Evolutionary conservation across 2,329 filamentous ascomycete species (phyloP).

Genomic region (Emydomyces testavorans): DNA sequence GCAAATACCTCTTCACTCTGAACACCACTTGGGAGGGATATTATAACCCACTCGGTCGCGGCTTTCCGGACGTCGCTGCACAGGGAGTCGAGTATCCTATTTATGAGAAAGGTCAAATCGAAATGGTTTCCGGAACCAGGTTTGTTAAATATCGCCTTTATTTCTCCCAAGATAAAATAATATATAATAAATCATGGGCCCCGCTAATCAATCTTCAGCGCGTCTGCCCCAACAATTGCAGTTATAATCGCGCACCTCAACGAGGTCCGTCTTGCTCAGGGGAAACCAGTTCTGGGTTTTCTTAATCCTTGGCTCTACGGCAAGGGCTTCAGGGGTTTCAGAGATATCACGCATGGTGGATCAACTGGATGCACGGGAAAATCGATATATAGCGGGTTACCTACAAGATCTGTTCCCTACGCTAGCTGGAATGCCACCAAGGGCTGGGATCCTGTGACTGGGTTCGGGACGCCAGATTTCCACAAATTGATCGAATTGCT

Average conservation of each 20-base stretch:
- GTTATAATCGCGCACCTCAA: constrained; percentile 55
- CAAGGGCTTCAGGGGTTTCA: constrained; percentile 35
- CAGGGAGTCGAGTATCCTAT: constrained; percentile 39
- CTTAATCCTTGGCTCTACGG: constrained; percentile 52
- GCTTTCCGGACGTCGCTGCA: constrained; percentile 51
- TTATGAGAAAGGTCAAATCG: constrained; percentile 28
- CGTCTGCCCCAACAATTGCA: constrained; percentile 52
- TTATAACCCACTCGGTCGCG: constrained; percentile 45
- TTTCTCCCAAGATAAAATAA: no score
- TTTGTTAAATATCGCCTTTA: no score
- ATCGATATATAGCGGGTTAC: constrained; percentile 11
- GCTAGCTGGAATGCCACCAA: constrained; percentile 42
- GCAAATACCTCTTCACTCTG: constrained; percentile 33
- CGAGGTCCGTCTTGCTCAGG: constrained; percentile 46
- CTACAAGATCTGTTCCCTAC: constrained; percentile 26
- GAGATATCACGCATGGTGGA: constrained; percentile 39
- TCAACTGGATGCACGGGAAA: neutral
- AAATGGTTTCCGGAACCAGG: constrained; percentile 38
- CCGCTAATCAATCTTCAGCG: constrained; percentile 24
- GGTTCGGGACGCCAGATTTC: constrained; percentile 29
- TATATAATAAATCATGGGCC: no score
- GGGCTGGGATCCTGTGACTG: constrained; percentile 43
- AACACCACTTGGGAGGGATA: constrained; percentile 35
- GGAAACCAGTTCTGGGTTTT: constrained; percentile 46
- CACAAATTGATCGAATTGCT: constrained; percentile 11